phyloP scores from a whole-genome alignment of 2,329 filamentous ascomycete species.

The Lojkania enalia region DNA sequence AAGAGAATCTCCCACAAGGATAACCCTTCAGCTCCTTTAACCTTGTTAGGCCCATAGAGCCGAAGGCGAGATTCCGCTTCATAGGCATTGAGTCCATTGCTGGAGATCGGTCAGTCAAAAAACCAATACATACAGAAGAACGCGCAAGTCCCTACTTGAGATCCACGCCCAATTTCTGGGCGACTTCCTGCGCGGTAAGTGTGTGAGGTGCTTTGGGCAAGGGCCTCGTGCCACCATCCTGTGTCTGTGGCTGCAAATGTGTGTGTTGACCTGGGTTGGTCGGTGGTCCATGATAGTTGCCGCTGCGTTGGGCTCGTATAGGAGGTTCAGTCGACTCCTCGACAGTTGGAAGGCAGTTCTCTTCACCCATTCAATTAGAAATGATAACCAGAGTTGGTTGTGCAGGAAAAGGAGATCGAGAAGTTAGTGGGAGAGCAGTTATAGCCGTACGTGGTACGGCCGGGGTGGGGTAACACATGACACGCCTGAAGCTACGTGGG shows the following conservation, averaged over 20 bases:
- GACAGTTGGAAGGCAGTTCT: slow-evolving; percentile 40
- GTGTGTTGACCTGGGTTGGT: slow-evolving; percentile 26
- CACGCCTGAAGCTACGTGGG: slow-evolving; percentile 38
- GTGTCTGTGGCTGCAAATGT: slow-evolving; percentile 19
- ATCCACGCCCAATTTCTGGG: slow-evolving; percentile 41
- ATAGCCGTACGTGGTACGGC: slow-evolving; percentile 28
- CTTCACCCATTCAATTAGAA: slow-evolving; percentile 49
- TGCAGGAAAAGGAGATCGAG: slow-evolving; percentile 24
- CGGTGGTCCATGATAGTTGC: slow-evolving; percentile 33
- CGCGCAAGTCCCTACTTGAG: slow-evolving; percentile 29
- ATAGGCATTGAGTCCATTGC: slow-evolving; percentile 63
- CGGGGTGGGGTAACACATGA: slow-evolving; percentile 20
- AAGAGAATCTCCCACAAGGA: slow-evolving; percentile 76
- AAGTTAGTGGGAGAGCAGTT: slow-evolving; percentile 34
- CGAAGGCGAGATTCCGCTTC: slow-evolving; percentile 68
- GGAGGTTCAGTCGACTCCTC: slow-evolving; percentile 49
- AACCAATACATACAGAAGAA: not conserved
- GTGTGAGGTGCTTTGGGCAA: slow-evolving; percentile 41
- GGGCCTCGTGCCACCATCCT: slow-evolving; percentile 20
- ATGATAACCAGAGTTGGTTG: slow-evolving; percentile 37
- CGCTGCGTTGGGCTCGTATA: slow-evolving; percentile 39
- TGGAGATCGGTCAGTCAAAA: slow-evolving; percentile 24
- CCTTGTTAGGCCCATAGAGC: slow-evolving; percentile 69
- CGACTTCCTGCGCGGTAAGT: slow-evolving; percentile 40
- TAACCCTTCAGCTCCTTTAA: slow-evolving; percentile 71